Evolutionary conservation across 2,329 filamentous ascomycete species (phyloP), one percentile per base, ranked within the genome.

Genomic region (Pseudogymnoascus sp.): DNA sequence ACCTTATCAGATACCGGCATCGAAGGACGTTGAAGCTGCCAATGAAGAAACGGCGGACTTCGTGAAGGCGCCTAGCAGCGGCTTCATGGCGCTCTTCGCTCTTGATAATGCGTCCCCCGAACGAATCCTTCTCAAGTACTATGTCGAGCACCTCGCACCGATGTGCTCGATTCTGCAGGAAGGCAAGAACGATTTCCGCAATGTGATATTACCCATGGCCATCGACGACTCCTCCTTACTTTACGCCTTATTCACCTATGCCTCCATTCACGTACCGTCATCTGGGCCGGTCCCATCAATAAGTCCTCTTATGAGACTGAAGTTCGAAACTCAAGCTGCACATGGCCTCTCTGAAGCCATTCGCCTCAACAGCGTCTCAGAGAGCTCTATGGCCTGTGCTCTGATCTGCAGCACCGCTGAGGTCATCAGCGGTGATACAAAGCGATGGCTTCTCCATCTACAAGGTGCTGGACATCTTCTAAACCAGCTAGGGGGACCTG

Each of bases 391-490:
- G 13, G 64, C 64, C 5, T 65, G 63, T 35, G 64, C 64, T 3
- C 61, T 65, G 5, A 61, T 65, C 8, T 61, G 51, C 42, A 65
- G 64, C 61, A 65, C 64, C 1, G 61, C 64, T 12, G 59, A 65
- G 38, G 64, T 61, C n/a, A 38, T 65, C 33, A 59, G 60, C 5
- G 64, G 64, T 4, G 64, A 65, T 48, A 65, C 64, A 21, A 41
- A 41, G 51, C 60, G 64, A 9, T 65, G 64, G 64, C 48, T 63
- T n/a, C 9, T 65, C 42, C 64, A 65, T 61, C 44, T 65, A 4
- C 60, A 64, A 63, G 64, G 64, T 1, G 64, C 64, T 10, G 64
- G 64, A 9, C 64, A 65, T 39, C 64, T 65, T n/a, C 21, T 65
- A 6, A 63, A 64, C 15, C 63, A 63, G 6, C 63, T 62, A 17